Percentiles rank a stretch among this genome's conserved stretches.
phyloP scores from a whole-genome alignment of 345 rosid genomes.

The Alliaria petiolata region DNA sequence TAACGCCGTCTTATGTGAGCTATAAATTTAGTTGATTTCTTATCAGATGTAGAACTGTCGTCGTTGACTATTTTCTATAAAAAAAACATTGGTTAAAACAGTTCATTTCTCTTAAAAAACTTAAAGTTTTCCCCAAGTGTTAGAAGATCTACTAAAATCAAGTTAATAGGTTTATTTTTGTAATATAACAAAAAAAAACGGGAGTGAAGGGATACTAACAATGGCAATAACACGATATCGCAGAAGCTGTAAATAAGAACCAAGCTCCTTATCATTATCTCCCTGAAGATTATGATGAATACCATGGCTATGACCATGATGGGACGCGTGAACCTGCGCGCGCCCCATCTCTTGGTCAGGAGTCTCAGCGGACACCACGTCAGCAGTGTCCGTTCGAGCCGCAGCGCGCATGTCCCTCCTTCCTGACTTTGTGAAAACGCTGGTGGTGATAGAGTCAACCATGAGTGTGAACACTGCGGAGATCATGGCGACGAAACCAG shows the following conservation, averaged over 20 bases:
- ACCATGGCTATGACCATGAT: constrained; percentile 41
- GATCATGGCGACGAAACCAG: constrained; percentile 49
- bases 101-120: too few relatives aligned
- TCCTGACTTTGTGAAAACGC: constrained; percentile 28
- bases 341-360: constrained; percentile 30
- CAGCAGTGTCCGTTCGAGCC: background rate
- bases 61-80: too few relatives aligned
- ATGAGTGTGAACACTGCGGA: constrained; percentile 43
- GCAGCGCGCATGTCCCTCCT: background rate
- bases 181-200: background rate
- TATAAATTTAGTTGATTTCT: too few relatives aligned
- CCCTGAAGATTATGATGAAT: background rate
- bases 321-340: background rate
- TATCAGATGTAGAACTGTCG: too few relatives aligned
- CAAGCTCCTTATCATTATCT: constrained; percentile 10
- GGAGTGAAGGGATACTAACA: constrained; percentile 21
- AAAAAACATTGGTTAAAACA: too few relatives aligned
- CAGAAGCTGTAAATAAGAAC: constrained; percentile 31
- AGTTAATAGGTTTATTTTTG: background rate
- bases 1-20: too few relatives aligned
- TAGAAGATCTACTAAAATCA: background rate
- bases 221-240: constrained; percentile 47
- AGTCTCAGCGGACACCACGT: constrained; percentile 1
- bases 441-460: constrained; percentile 46
- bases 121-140: background rate